Base-by-base conservation (phyloP, 306 rosid genomes). In the Dryas alaskensis region DNA sequence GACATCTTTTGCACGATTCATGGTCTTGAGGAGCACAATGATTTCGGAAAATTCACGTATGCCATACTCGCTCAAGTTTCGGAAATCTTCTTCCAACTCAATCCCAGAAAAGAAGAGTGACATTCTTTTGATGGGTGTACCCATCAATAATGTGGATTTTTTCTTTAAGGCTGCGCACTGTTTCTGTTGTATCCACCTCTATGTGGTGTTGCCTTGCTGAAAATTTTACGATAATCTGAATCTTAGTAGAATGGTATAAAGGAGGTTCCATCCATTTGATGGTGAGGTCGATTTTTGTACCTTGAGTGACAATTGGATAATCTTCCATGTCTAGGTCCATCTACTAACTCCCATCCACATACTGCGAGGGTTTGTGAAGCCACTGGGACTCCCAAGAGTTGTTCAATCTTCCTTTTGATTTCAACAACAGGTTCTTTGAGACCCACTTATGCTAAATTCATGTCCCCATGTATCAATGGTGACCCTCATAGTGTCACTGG, bases 241-340 rank as follows among this genome's bases (percentile, higher is more conserved):
- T 84, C 80, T 83, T 87, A 62, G 55, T 71, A 3, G 67, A 61
- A 46, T 78, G 67, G 65, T 72, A 7, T 50, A 31, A 31, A 17
- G 69, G 73, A 42, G 84, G 69, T 61, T 62, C 72, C 55, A 57
- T 31, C 25, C 22, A 52, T 73, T 77, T 87, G 76, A 86, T 57
- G 58, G 86, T 79, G 78, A 91, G 97, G 72, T 93, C 87, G 50
- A 93, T 72, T 80, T 83, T 86, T 55, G 97, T 91, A 59, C 93
- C 93, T 74, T 91, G 87, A 27, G 78, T 74, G 79, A 93, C 62
- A 65, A 91, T 89, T 10, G 90, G 93, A 39, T 91, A 91, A 73
- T 93, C 97, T 80, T 93, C 96, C 93, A 91, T 84, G 91, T 89
- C 93, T 50, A 93, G 67, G 67, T 69, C 89, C 98, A 76, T 93